Conservation (phyloP, 2,329 filamentous ascomycete species). For the Akanthomyces lecanii region DNA sequence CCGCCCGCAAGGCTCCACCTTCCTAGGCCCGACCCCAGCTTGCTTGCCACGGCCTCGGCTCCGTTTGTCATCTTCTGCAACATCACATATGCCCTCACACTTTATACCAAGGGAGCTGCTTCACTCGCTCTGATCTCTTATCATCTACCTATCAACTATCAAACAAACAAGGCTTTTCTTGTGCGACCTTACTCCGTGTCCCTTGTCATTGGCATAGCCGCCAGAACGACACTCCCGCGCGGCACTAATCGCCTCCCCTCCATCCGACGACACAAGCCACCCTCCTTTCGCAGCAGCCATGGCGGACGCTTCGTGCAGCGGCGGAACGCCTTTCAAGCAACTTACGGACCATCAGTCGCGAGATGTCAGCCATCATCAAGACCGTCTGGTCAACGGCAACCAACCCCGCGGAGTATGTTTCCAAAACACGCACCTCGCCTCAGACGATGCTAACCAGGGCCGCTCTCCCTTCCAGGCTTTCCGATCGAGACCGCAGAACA, state of each 20-base stretch:
- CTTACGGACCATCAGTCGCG: conserved; percentile 40
- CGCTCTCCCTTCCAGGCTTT: conserved; percentile 31
- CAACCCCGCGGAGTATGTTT: conserved; percentile 30
- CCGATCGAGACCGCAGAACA: conserved; percentile 28
- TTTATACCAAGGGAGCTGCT: not conserved
- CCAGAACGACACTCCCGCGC: not conserved
- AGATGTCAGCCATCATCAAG: conserved; percentile 39
- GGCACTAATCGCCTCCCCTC: not conserved
- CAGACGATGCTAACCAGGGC: not conserved
- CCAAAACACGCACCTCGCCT: not conserved
- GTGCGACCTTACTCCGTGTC: not conserved
- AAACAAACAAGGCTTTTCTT: not conserved
- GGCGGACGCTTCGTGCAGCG: conserved; percentile 41
- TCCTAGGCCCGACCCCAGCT: not conserved
- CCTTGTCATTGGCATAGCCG: too few species aligned
- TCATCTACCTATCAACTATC: not conserved
- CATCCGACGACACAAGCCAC: conserved; percentile 2
- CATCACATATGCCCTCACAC: not conserved
- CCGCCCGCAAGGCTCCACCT: not conserved
- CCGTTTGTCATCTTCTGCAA: conserved; percentile 7
- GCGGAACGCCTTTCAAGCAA: conserved; percentile 40
- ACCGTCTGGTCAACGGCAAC: conserved; percentile 32
- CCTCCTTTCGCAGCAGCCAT: conserved; percentile 23
- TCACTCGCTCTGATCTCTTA: not conserved
- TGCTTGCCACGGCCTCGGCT: conserved; percentile 13